Base-by-base conservation (phyloP, 1,284 basidiomycete species). In the Flammula alnicola region DNA sequence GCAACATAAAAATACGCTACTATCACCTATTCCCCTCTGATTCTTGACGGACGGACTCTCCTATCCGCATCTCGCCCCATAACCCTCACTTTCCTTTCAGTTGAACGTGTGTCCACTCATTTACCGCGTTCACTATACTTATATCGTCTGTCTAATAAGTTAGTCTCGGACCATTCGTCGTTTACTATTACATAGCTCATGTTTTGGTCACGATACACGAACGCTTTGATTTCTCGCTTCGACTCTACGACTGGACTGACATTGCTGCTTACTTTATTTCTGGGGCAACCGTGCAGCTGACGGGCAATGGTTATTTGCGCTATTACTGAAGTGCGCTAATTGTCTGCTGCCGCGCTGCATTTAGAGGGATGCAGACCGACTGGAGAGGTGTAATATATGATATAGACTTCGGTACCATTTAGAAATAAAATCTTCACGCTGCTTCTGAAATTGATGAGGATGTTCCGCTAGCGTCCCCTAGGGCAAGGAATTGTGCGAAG, bases 111-210 rank as follows among this genome's bases (percentile, higher is more conserved):
- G 47, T 46, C 26, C 51, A 49, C 39, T 52, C 51, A 25, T 54
- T 53, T 30, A 38, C 22, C 32, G 47, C 42, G 44, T 32, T 37
- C 45, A 38, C 25, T 20, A 22, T 31, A 42, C 20, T 33, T 36
- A 45, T 45, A 48, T 40, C 51, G 42, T 48, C 33, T 47, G 42
- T 43, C 50, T 52, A 53, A 41, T 37, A 35, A 22, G 26, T 30
- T 48, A 33, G 23, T 48, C 36, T 38, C 27, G 39, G 38, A 48
- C 39, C 32, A 17, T 32, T 16, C 27, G 30, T 32, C 40, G 44
- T 30, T 35, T 46, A 37, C 40, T 47, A 47, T 36, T 47, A 36
- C 44, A 30, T 47, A 35, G 10, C 33, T 39, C 45, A 47, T 42
- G 37, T 40, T 31, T 47, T 41, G 37, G 31, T 30, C 31, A 12